Percentiles rank a stretch among this genome's conserved stretches.
Evolutionary conservation across 768 basidiomycete genomes (phyloP).

Genomic region (Thelephora ganbajun): DNA sequence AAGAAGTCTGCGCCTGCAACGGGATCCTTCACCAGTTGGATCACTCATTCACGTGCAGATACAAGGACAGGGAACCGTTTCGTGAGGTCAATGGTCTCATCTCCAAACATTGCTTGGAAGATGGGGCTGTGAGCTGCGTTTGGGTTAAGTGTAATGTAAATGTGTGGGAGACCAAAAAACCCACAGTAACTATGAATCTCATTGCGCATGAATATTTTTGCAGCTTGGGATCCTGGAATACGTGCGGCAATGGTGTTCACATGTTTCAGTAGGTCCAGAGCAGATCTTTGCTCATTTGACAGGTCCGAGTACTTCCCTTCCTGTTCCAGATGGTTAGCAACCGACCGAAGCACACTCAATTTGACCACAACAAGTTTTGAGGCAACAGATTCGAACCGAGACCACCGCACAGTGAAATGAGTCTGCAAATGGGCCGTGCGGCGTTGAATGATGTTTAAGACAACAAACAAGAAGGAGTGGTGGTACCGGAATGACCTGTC

Average conservation of each 20-base stretch:
- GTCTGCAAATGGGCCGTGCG: neutral
- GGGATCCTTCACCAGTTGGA: slow-evolving; percentile 21
- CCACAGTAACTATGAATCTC: slow-evolving; percentile 17
- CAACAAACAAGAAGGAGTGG: neutral
- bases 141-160: slow-evolving; percentile 17
- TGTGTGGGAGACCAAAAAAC: slow-evolving; percentile 16
- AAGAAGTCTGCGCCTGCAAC: slow-evolving; percentile 23
- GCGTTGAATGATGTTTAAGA: neutral
- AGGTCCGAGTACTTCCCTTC: slow-evolving; percentile 4
- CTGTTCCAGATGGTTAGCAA: slow-evolving; percentile 6
- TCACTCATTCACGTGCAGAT: too few relatives aligned
- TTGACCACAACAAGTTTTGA: neutral
- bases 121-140: slow-evolving; percentile 13
- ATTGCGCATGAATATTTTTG: slow-evolving; percentile 13
- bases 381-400: neutral
- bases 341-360: neutral
- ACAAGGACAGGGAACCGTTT: slow-evolving; percentile 11
- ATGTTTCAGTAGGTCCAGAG: slow-evolving; percentile 12
- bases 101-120: slow-evolving; percentile 17
- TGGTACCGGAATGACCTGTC: neutral
- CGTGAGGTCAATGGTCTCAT: slow-evolving; percentile 5
- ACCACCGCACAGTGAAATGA: neutral
- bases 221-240: slow-evolving; percentile 18
- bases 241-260: slow-evolving; percentile 18
- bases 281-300: slow-evolving; percentile 9